A percentile compares a stretch with the other conserved stretches of the same genome.
These are phyloP conservation scores for Gilbertella persicaria DNA, from an alignment of 371 early-diverging fungal species.

Conservation along the genomic window DNA sequence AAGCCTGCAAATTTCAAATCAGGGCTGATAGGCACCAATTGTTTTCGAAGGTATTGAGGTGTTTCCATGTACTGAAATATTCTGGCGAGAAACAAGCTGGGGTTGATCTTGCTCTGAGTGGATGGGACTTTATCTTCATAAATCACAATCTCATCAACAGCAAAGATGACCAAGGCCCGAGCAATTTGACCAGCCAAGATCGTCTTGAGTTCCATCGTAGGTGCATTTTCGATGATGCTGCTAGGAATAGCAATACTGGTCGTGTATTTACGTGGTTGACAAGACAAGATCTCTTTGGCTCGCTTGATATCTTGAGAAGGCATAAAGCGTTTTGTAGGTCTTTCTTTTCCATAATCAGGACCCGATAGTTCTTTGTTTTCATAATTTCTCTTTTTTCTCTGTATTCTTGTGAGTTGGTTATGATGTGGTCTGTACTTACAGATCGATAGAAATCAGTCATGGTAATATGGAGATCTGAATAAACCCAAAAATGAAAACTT, in stretches of 20 bases:
- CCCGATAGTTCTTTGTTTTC: conserved; percentile 56
- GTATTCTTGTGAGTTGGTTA: not conserved
- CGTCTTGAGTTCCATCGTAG: conserved; percentile 71
- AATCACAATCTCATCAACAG: conserved; percentile 74
- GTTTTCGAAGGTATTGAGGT: conserved; percentile 71
- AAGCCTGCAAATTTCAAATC: conserved; percentile 74
- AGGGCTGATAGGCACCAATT: conserved; percentile 68
- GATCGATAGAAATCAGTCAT: conserved; percentile 27
- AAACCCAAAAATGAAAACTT: not conserved
- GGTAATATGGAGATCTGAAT: too few species aligned
- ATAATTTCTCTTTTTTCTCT: conserved; percentile 37
- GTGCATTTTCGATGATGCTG: conserved; percentile 69
- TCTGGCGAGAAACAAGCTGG: conserved; percentile 64
- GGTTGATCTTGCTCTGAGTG: conserved; percentile 44
- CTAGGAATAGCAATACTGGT: conserved; percentile 74
- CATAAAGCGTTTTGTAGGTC: conserved; percentile 26
- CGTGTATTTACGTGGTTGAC: conserved; percentile 56
- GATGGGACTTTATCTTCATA: conserved; percentile 56
- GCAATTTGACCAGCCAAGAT: conserved; percentile 78
- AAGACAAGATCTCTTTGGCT: conserved; percentile 16
- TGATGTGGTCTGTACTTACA: conserved; percentile 4
- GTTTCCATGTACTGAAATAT: conserved; percentile 71
- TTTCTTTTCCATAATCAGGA: conserved; percentile 47
- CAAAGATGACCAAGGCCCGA: conserved; percentile 61
- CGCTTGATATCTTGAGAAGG: conserved; percentile 21